Evolutionary conservation across 768 basidiomycete species (phyloP).

Genomic region (Roridomyces roridus): DNA sequence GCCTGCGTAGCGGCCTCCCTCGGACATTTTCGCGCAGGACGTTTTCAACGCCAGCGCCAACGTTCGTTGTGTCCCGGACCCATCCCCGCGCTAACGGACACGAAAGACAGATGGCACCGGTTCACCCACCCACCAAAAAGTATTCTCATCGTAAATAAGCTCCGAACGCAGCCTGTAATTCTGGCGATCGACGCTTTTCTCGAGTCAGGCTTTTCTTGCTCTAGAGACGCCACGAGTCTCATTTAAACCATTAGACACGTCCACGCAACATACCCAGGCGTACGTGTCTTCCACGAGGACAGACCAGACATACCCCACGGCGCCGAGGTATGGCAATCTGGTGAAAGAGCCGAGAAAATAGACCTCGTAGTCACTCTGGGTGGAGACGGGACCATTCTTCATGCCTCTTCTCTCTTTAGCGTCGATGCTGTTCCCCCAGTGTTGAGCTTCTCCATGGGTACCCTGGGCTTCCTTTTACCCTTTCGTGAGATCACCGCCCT

Average conservation of each 20-base stretch:
- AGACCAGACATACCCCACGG: slow-evolving; percentile 68
- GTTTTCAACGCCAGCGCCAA: slow-evolving; percentile 27
- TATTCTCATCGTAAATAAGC: slow-evolving; percentile 82
- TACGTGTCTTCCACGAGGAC: slow-evolving; percentile 71
- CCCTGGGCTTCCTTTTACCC: slow-evolving; percentile 90
- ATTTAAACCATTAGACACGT: slow-evolving; percentile 54
- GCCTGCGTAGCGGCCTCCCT: slow-evolving; percentile 5
- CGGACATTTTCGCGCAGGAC: background rate
- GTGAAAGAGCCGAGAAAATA: slow-evolving; percentile 65
- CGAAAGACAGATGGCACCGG: slow-evolving; percentile 44
- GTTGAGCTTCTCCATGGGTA: slow-evolving; percentile 91
- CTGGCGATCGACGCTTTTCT: slow-evolving; percentile 79
- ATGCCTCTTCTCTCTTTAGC: slow-evolving; percentile 90
- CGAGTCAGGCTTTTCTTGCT: slow-evolving; percentile 49
- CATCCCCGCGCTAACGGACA: slow-evolving; percentile 15
- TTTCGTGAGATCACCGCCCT: slow-evolving; percentile 71
- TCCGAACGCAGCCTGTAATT: slow-evolving; percentile 78
- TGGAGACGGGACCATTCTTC: slow-evolving; percentile 94
- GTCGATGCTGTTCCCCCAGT: slow-evolving; percentile 93
- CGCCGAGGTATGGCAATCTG: slow-evolving; percentile 69
- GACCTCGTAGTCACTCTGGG: slow-evolving; percentile 91
- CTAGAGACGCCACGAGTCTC: slow-evolving; percentile 7
- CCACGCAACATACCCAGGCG: slow-evolving; percentile 60
- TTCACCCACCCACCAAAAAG: slow-evolving; percentile 55
- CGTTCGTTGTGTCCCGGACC: slow-evolving; percentile 30